Base-by-base conservation (phyloP, 805 yeast species). In the Saccharomycopsis capsularis region DNA sequence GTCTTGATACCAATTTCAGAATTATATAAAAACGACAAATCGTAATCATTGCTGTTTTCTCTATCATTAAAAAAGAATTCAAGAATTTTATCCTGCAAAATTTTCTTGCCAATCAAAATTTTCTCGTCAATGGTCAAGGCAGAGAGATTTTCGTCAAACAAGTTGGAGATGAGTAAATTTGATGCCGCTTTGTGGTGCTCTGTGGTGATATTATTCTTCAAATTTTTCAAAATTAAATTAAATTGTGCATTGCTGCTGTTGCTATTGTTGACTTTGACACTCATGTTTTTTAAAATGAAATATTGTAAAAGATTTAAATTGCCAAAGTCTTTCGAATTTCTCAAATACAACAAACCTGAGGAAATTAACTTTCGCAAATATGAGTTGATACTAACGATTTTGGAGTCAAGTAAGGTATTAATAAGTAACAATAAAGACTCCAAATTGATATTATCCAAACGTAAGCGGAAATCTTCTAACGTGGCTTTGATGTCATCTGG, bases 361-460 rank as follows among this genome's bases (percentile, higher is more conserved):
- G 96, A 87, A 40, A 91, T 89, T 34, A 90, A 67, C 56, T 81
- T 78, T 58, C 97, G 69, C 50, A 90, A 70, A 59, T 91, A 91
- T 1, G 84, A 74, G 1, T 84, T 78, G 15, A 81, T 68, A 2
- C 76, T 64, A 22, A 84, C 70, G 22, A 83, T 62, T 41, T 73
- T 74, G 47, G 71, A 56, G 38, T 71, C 74, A 6, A 65, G 55
- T 43, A 71, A 70, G 3, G 81, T 62, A 60, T 77, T 81, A 47
- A 72, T 69, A 16, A 82, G 68, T 29, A 81, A 62, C n/a, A 73
- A 68, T 53, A 71, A 67, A 27, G 76, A 30, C 36, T 46, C 47
- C 34, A 59, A 7, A 30, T 34, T 34, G 15, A 44, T 30, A 42
- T 34, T 42, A n/a, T 21, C 15, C 23, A 42, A 22, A 7, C 23